phyloP scores from a whole-genome alignment of 2,329 filamentous ascomycete species.

The Verticillium isaacii region DNA sequence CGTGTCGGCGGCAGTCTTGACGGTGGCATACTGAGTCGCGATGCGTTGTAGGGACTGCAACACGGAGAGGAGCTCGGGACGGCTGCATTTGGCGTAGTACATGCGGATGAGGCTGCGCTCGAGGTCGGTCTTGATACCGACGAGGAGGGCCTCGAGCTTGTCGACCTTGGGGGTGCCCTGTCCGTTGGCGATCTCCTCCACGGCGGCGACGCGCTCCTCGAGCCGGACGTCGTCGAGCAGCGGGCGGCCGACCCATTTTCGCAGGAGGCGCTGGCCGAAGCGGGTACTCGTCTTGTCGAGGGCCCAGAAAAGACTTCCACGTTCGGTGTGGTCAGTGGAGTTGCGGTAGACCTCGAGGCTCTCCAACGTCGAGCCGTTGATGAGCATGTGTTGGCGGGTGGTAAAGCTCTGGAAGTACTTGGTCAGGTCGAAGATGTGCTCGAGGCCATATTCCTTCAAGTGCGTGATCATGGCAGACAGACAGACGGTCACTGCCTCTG shows the following conservation, averaged over 20 bases:
- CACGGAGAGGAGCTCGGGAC: conserved; percentile 79
- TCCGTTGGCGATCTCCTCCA: conserved; percentile 76
- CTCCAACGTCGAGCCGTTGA: conserved; percentile 91
- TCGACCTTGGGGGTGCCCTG: conserved; percentile 65
- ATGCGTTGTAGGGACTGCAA: conserved; percentile 83
- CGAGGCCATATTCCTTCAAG: conserved; percentile 82
- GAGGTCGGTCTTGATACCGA: conserved; percentile 71
- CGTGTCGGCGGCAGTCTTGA: conserved; percentile 59
- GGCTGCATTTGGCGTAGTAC: conserved; percentile 93
- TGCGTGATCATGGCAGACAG: conserved; percentile 96
- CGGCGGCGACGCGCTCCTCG: conserved; percentile 74
- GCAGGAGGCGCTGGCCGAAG: conserved; percentile 80
- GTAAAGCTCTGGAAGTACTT: conserved; percentile 98
- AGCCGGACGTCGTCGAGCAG: conserved; percentile 71
- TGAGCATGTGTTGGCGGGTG: conserved; percentile 87
- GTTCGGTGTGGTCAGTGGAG: conserved; percentile 77
- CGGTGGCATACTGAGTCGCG: conserved; percentile 66
- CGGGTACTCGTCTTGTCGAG: conserved; percentile 87
- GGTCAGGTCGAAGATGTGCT: conserved; percentile 93
- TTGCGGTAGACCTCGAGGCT: conserved; percentile 96
- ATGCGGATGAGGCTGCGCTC: conserved; percentile 92
- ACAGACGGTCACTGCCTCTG: conserved; percentile 84
- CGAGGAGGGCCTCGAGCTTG: conserved; percentile 67
- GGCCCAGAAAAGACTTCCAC: conserved; percentile 92
- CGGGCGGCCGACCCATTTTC: conserved; percentile 93